Conservation (phyloP, 164 flowering plant species). For the Macadamia tetraphylla region DNA sequence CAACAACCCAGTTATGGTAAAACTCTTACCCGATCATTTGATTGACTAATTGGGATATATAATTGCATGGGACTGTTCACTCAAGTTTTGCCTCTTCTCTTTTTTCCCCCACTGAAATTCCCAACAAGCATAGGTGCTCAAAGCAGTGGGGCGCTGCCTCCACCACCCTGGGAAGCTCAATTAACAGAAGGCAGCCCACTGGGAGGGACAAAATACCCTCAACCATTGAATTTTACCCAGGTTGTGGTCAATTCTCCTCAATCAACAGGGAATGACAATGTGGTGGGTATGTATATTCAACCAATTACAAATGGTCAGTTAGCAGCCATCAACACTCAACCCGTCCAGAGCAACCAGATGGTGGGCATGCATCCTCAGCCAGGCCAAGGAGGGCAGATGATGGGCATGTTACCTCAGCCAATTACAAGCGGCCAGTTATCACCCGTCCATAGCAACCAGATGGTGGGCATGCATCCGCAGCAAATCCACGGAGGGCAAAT, state of each 20-base stretch:
- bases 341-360: slow-evolving; percentile 27
- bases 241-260: slow-evolving; percentile 32
- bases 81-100: not conserved
- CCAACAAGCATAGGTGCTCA: slow-evolving; percentile 36
- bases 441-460: slow-evolving; percentile 30
- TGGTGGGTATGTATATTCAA: slow-evolving; percentile 36
- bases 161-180: slow-evolving; percentile 96
- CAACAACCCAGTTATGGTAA: slow-evolving; percentile 41
- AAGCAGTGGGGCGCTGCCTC: slow-evolving; percentile 57
- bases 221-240: slow-evolving; percentile 36
- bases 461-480: slow-evolving; percentile 21
- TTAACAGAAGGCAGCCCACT: slow-evolving; percentile 14
- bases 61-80: not conserved
- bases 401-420: slow-evolving; percentile 36
- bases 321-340: slow-evolving; percentile 39
- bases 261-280: slow-evolving; percentile 23
- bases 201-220: slow-evolving; percentile 28
- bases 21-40: not conserved
- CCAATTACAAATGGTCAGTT: slow-evolving; percentile 22
- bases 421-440: slow-evolving; percentile 21
- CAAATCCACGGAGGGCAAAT: slow-evolving; percentile 24
- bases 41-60: not conserved
- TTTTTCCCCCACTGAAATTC: not conserved
- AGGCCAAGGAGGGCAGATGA: slow-evolving; percentile 25
- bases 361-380: slow-evolving; percentile 21